phyloP scores from a whole-genome alignment of 345 rosid genomes.

The Citrus inodora region DNA sequence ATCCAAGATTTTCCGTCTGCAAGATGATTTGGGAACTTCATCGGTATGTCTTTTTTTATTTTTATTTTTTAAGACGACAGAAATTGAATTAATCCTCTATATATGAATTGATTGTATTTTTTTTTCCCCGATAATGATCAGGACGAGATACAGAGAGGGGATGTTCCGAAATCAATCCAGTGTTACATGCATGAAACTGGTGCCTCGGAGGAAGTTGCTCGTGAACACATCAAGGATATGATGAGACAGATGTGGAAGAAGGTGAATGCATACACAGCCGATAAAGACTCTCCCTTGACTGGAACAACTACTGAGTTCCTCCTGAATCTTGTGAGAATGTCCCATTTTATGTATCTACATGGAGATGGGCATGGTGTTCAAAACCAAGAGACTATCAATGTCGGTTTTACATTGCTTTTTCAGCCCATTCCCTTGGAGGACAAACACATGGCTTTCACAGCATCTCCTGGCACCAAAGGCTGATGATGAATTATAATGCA shows the following conservation, averaged over 20 bases:
- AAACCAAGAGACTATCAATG: background rate
- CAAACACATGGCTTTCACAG: background rate
- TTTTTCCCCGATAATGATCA: background rate
- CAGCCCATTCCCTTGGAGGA: background rate
- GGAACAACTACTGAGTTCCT: background rate
- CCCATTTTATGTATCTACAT: background rate
- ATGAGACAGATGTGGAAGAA: constrained; percentile 25
- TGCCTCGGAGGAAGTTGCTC: constrained; percentile 23
- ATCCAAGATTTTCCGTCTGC: constrained; percentile 8
- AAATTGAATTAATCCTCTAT: too few species aligned
- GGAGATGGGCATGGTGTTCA: constrained; percentile 15
- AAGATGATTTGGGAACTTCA: constrained; percentile 29
- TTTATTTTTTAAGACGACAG: background rate
- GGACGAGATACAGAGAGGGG: constrained; percentile 35
- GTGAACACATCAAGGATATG: constrained; percentile 17
- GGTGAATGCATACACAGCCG: constrained; percentile 1
- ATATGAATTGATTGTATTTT: background rate
- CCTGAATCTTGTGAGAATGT: constrained; percentile 7
- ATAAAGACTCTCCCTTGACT: background rate
- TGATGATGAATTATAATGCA: too few species aligned
- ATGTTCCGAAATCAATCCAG: constrained; percentile 32
- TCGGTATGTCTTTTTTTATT: background rate
- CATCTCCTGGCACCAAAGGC: too few species aligned
- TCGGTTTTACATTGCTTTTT: background rate
- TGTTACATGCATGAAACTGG: constrained; percentile 38